A percentile compares a stretch with the other conserved stretches of the same genome.
Evolutionary conservation across 2,329 filamentous ascomycete genomes (phyloP).

Genomic region (Claviceps fusiformis): DNA sequence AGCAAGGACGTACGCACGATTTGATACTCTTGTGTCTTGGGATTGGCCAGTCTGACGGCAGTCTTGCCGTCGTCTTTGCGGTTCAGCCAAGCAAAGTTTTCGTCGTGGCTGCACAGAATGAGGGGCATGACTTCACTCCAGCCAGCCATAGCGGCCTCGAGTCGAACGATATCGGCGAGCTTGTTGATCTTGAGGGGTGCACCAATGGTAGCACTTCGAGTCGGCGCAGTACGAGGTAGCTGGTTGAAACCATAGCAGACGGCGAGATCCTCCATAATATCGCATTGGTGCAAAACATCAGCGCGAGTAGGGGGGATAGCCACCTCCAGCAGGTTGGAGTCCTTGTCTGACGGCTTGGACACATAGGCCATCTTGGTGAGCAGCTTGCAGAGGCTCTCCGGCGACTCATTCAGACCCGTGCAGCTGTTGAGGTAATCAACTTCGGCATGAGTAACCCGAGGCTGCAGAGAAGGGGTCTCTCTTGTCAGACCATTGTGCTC

Average conservation of each 20-base stretch:
- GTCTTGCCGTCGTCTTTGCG: conserved; percentile 74
- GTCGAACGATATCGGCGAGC: conserved; percentile 77
- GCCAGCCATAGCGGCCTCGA: conserved; percentile 82
- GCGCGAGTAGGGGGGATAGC: conserved; percentile 79
- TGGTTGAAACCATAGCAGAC: conserved; percentile 98
- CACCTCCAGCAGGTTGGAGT: conserved; percentile 63
- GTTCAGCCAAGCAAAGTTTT: conserved; percentile 95
- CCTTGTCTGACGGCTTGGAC: conserved; percentile 59
- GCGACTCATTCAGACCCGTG: conserved; percentile 65
- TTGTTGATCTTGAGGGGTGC: conserved; percentile 88
- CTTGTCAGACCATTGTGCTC: conserved; percentile 78
- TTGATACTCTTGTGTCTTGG: conserved; percentile 88
- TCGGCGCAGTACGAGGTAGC: conserved; percentile 74
- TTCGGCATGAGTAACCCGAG: conserved; percentile 66
- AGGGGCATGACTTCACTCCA: conserved; percentile 95
- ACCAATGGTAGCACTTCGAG: conserved; percentile 73
- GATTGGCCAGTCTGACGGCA: conserved; percentile 76
- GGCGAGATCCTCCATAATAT: conserved; percentile 97
- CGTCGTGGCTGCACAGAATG: conserved; percentile 92
- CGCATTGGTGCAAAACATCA: conserved; percentile 89
- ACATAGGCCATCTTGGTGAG: conserved; percentile 79
- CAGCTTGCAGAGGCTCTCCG: conserved; percentile 63
- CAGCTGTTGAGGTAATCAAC: conserved; percentile 90
- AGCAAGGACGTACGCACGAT: conserved; percentile 78
- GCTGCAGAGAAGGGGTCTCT: conserved; percentile 66